Evolutionary conservation across 176 grass and related monocot genomes (phyloP).

Genomic region (Carex littledalei): DNA sequence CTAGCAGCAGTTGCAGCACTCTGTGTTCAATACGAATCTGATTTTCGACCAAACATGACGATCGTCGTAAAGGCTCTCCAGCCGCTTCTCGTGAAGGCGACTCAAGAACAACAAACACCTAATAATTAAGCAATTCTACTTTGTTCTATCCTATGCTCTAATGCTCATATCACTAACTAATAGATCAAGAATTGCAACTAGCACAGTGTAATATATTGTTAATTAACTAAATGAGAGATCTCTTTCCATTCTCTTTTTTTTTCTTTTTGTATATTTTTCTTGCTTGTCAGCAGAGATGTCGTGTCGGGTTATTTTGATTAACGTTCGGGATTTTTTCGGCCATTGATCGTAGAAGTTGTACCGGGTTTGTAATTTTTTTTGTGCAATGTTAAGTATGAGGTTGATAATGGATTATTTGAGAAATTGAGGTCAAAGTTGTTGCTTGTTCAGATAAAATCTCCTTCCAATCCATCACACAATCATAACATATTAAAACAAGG

Average conservation of each 20-base stretch:
- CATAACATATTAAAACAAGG: neutral
- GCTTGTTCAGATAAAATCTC: neutral
- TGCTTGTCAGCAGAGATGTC: neutral
- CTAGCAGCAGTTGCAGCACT: conserved; percentile 70
- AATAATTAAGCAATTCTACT: neutral
- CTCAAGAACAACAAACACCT: neutral
- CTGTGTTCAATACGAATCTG: conserved; percentile 72
- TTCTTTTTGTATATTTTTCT: neutral
- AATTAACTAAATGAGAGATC: neutral
- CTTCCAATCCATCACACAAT: neutral
- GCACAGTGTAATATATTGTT: neutral
- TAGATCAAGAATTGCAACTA: neutral
- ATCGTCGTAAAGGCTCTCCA: conserved; percentile 80
- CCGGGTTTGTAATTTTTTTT: neutral
- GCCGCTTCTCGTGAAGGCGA: conserved; percentile 44
- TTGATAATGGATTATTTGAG: neutral
- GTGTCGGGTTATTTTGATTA: neutral
- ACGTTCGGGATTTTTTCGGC: neutral
- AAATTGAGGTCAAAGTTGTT: neutral
- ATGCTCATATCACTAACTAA: neutral
- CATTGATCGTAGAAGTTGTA: neutral
- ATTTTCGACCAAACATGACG: conserved; percentile 92
- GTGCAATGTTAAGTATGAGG: neutral
- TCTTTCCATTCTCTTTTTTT: neutral
- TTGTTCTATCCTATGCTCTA: neutral